Conservation (phyloP, 2,329 filamentous ascomycete species). For the Aplosporella prunicola region DNA sequence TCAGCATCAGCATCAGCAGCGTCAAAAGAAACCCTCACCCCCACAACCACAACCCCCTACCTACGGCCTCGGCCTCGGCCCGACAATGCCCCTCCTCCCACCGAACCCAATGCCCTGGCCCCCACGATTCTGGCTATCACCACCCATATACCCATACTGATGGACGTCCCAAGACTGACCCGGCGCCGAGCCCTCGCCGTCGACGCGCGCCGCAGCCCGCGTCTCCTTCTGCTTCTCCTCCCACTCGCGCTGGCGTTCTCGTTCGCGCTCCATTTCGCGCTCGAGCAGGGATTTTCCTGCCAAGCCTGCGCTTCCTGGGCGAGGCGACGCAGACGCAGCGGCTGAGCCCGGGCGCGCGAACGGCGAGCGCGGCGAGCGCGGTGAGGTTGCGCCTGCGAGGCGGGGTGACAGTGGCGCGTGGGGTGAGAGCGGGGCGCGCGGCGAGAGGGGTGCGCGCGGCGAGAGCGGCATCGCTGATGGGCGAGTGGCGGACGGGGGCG, state of each 20-base stretch:
- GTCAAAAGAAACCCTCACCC: no score
- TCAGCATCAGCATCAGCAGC: no score
- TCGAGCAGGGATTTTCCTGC: conserved; percentile 63
- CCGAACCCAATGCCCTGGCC: conserved; percentile 55
- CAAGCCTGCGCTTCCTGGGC: no score
- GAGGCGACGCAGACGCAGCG: no score
- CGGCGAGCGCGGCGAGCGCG: conserved; percentile 47
- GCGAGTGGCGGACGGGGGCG: conserved; percentile 28
- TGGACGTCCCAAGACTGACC: conserved; percentile 67
- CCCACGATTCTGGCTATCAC: conserved; percentile 60
- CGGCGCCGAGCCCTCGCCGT: conserved; percentile 54
- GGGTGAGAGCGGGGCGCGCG: conserved; percentile 39
- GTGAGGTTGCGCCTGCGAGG: conserved; percentile 33
- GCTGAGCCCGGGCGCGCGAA: no score
- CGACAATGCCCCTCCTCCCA: conserved; percentile 68
- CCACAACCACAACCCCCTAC: not conserved
- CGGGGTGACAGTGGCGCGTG: no score
- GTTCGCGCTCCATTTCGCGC: conserved; percentile 71
- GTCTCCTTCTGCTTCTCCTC: conserved; percentile 63
- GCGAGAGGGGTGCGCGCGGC: conserved; percentile 49
- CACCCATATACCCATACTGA: conserved; percentile 68
- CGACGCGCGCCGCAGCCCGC: conserved; percentile 44
- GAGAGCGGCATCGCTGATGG: no score
- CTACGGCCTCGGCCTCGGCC: conserved; percentile 51
- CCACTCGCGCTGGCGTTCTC: conserved; percentile 70